Percentiles rank a stretch among this genome's conserved stretches.
Conservation (phyloP, 495 filamentous ascomycete species). For the Echria macrotheca region DNA sequence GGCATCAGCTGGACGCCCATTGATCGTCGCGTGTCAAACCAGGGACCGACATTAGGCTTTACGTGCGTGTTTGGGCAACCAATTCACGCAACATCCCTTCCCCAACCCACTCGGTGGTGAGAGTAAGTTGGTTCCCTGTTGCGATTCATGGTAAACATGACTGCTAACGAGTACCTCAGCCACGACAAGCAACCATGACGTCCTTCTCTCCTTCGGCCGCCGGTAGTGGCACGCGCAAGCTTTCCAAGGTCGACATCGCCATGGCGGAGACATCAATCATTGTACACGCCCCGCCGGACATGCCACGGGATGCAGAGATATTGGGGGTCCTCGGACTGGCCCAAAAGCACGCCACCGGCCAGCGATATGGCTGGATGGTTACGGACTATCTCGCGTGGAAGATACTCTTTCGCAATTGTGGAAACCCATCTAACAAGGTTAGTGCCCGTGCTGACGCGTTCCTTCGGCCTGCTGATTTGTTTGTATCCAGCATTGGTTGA, state of each 20-base stretch:
- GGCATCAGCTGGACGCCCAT: no score
- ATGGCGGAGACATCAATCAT: conserved; percentile 20
- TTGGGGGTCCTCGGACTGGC: conserved; percentile 32
- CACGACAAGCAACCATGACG: no score
- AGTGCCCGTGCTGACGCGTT: not conserved
- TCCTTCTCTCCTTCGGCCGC: not conserved
- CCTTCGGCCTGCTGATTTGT: not conserved
- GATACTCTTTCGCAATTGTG: conserved; percentile 25
- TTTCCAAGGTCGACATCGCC: not conserved
- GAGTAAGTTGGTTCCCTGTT: no score
- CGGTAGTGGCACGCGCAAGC: not conserved
- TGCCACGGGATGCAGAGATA: conserved; percentile 20
- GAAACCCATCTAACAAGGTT: conserved; percentile 14
- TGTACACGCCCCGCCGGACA: conserved; percentile 28
- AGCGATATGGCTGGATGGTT: conserved; percentile 34
- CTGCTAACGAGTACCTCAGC: no score
- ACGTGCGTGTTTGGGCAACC: no score
- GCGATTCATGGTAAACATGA: no score
- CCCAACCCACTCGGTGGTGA: no score
- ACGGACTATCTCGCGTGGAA: conserved; percentile 35
- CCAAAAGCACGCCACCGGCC: conserved; percentile 14
- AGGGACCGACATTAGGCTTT: no score
- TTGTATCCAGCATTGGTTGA: conserved; percentile 29
- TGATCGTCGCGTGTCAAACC: no score
- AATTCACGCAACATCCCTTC: no score